These are phyloP conservation scores for Fragilariopsis cylindrus DNA, from an alignment of 108 stramenopile genomes.

Conservation along the genomic window DNA sequence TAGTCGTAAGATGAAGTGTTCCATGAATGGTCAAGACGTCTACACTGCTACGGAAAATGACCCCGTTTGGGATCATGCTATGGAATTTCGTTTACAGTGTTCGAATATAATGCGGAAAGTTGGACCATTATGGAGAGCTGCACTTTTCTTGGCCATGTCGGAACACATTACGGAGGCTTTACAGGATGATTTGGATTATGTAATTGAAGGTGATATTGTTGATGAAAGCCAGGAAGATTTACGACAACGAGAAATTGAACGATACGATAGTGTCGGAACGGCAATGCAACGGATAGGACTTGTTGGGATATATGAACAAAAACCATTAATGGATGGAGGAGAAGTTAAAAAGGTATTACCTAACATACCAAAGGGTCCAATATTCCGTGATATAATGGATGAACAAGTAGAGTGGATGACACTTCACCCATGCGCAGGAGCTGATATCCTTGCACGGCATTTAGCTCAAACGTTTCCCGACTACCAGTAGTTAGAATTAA, in stretches of 20 bases:
- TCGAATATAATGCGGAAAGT: constrained; percentile 54
- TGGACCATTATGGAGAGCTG: constrained; percentile 75
- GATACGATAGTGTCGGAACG: constrained; percentile 72
- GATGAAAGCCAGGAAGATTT: constrained; percentile 71
- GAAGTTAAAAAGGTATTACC: constrained; percentile 69
- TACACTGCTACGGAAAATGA: constrained; percentile 68
- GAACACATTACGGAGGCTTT: constrained; percentile 55
- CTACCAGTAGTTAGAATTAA: constrained; percentile 9
- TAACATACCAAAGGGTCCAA: constrained; percentile 68
- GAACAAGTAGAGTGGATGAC: constrained; percentile 81
- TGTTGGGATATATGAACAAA: constrained; percentile 74
- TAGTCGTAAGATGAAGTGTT: constrained; percentile 33
- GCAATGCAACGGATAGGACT: constrained; percentile 78
- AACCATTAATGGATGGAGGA: constrained; percentile 73
- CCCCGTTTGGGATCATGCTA: constrained; percentile 76
- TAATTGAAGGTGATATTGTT: constrained; percentile 74
- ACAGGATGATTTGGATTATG: constrained; percentile 46
- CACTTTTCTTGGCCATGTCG: constrained; percentile 67
- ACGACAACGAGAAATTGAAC: constrained; percentile 59
- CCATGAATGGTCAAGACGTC: constrained; percentile 54
- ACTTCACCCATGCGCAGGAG: constrained; percentile 69
- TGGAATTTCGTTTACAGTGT: constrained; percentile 68
- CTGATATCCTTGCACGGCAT: constrained; percentile 55
- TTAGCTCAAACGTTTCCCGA: constrained; percentile 57
- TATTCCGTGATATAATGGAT: constrained; percentile 85